Conservation (phyloP, 495 filamentous ascomycete species). For the Poronia punctata region DNA sequence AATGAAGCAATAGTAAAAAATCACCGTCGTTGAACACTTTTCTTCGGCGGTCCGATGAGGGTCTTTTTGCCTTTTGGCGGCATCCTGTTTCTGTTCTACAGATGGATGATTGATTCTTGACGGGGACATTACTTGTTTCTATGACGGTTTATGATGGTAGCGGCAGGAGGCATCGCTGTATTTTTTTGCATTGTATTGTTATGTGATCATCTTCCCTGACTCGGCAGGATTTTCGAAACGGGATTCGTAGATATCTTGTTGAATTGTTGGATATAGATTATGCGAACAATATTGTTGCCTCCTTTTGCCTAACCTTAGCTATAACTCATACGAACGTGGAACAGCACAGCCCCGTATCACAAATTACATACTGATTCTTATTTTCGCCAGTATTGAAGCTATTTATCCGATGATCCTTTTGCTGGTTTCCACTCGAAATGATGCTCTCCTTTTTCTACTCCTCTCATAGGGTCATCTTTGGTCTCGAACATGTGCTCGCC, state of each 20-base stretch:
- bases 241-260: no score
- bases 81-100: slow-evolving; percentile 20
- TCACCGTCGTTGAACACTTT: slow-evolving; percentile 11
- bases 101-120: slow-evolving; percentile 23
- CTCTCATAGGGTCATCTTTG: slow-evolving; percentile 39
- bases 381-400: no score
- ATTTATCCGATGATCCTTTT: slow-evolving; percentile 8
- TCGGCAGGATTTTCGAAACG: no score
- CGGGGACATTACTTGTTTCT: slow-evolving; percentile 23
- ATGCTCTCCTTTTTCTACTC: slow-evolving; percentile 41
- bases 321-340: neutral
- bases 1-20: slow-evolving; percentile 42
- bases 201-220: no score
- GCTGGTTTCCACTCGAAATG: slow-evolving; percentile 55
- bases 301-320: no score
- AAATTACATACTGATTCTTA: no score
- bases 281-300: no score
- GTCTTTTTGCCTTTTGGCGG: slow-evolving; percentile 10
- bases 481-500: slow-evolving; percentile 64
- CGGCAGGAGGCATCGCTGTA: no score
- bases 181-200: no score
- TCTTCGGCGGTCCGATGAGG: slow-evolving; percentile 5
- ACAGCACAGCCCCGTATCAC: neutral
- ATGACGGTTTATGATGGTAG: no score
- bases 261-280: no score